A percentile compares a stretch with the other conserved stretches of the same genome.
Evolutionary conservation across 495 filamentous ascomycete species (phyloP).

Genomic region (Sphaerosporella brunnea): DNA sequence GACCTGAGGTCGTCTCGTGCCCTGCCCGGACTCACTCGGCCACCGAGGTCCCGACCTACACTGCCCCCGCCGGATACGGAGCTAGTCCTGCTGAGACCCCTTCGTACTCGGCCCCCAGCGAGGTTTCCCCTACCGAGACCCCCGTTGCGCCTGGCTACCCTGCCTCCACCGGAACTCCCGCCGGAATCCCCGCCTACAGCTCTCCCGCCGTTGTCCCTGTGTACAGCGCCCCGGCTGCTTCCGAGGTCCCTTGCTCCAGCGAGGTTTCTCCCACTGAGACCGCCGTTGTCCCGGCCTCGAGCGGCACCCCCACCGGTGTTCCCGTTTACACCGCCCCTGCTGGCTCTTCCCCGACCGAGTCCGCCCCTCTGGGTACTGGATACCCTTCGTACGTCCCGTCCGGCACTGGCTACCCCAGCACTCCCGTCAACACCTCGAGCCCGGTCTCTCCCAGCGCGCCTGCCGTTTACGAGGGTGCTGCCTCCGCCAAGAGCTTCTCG

Average conservation of each 20-base stretch:
- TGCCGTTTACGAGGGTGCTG: slow-evolving; percentile 15
- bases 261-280: slow-evolving; percentile 22
- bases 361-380: slow-evolving; percentile 2
- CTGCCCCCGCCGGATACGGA: slow-evolving; percentile 8
- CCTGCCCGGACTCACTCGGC: too few species aligned
- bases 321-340: slow-evolving; percentile 3
- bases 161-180: slow-evolving; percentile 21
- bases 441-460: slow-evolving; percentile 65
- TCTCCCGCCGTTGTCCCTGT: slow-evolving; percentile 5
- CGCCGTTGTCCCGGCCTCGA: slow-evolving; percentile 14
- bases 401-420: slow-evolving; percentile 19
- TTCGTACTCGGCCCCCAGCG: slow-evolving; percentile 21
- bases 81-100: slow-evolving; percentile 23
- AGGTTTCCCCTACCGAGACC: slow-evolving; percentile 23
- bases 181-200: slow-evolving; percentile 15
- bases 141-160: slow-evolving; percentile 1
- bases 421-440: slow-evolving; percentile 54
- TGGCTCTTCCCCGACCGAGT: neutral
- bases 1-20: slow-evolving; percentile 21
- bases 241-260: slow-evolving; percentile 20
- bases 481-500: slow-evolving; percentile 18
- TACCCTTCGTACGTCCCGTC: slow-evolving; percentile 8
- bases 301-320: neutral
- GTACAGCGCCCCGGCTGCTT: slow-evolving; percentile 25
- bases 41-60: slow-evolving; percentile 1